A percentile compares a stretch with the other conserved stretches of the same genome.
phyloP scores from a whole-genome alignment of 2,329 filamentous ascomycete species.

The Dactylonectria macrodidyma region DNA sequence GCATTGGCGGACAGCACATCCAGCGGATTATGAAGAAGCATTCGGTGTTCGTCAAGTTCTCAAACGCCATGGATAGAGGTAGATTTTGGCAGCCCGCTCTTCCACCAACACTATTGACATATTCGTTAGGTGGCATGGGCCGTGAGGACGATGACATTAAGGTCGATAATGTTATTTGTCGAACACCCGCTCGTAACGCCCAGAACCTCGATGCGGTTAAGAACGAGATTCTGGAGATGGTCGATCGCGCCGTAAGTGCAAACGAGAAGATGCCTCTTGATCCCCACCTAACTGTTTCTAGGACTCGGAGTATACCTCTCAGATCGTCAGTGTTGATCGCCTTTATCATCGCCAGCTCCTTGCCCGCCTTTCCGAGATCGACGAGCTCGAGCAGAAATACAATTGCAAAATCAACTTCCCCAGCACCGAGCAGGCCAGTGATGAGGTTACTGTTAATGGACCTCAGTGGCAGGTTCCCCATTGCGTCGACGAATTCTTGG shows the following conservation, averaged over 20 bases:
- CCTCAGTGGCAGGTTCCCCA: conserved; percentile 98
- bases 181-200: conserved; percentile 95
- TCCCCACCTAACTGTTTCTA: conserved; percentile 48
- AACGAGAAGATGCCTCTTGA: background rate
- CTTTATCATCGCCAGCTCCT: conserved; percentile 96
- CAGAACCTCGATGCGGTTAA: conserved; percentile 98
- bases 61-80: conserved; percentile 98
- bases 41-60: conserved; percentile 99
- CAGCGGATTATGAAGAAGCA: conserved; percentile 99
- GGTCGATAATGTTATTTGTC: conserved; percentile 98
- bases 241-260: conserved; percentile 85
- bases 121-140: conserved; percentile 73
- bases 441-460: conserved; percentile 94
- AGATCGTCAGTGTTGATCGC: conserved; percentile 93
- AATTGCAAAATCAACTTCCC: conserved; percentile 99
- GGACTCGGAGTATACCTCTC: conserved; percentile 97
- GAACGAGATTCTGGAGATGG: conserved; percentile 99
- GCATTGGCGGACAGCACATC: conserved; percentile 97
- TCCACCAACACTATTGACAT: conserved; percentile 44
- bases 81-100: background rate
- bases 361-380: conserved; percentile 88
- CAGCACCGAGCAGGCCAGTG: conserved; percentile 96
- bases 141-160: conserved; percentile 99
- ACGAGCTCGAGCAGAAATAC: conserved; percentile 98
- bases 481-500: conserved; percentile 95